phyloP scores from a whole-genome alignment of 345 rosid species.

The Sapria himalayana region DNA sequence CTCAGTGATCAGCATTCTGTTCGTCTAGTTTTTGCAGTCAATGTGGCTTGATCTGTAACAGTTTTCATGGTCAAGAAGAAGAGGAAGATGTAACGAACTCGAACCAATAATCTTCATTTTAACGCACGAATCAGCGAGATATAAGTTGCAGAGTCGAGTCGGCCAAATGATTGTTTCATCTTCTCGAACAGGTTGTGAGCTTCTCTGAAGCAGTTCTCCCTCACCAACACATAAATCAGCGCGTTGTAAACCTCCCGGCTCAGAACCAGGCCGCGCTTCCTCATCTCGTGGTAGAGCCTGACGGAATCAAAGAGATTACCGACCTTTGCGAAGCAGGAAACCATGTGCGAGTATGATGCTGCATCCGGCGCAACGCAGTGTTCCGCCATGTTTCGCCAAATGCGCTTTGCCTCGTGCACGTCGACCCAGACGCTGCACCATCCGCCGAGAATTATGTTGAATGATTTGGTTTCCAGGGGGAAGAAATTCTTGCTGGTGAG shows the following conservation, averaged over 20 bases:
- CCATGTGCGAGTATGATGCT: constrained; percentile 46
- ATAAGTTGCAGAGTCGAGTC: constrained; percentile 47
- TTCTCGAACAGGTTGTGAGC: constrained; percentile 43
- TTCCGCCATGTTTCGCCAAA: constrained; percentile 71
- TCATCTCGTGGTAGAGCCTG: constrained; percentile 77
- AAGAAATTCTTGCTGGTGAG: constrained; percentile 54
- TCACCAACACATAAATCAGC: constrained; percentile 44
- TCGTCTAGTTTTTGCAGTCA: constrained; percentile 32
- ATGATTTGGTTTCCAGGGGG: constrained; percentile 35
- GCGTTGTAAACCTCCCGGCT: constrained; percentile 51
- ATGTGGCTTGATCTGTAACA: constrained; percentile 17
- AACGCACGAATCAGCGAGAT: constrained; percentile 46
- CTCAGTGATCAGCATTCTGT: constrained; percentile 29
- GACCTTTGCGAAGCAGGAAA: constrained; percentile 65
- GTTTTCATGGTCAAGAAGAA: too few species aligned
- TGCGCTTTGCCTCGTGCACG: constrained; percentile 62
- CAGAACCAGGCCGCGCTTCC: constrained; percentile 48
- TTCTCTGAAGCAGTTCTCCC: constrained; percentile 46
- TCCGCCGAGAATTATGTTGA: constrained; percentile 57
- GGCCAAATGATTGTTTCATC: constrained; percentile 33
- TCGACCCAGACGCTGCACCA: constrained; percentile 59
- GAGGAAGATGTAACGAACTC: too few species aligned
- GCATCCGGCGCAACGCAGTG: constrained; percentile 45
- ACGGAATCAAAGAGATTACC: constrained; percentile 67
- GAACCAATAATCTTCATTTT: too few species aligned